These are phyloP conservation scores for Anthoceros angustus DNA, from an alignment of 225 moss, liverwort and hornwort genomes.

Conservation along the genomic window DNA sequence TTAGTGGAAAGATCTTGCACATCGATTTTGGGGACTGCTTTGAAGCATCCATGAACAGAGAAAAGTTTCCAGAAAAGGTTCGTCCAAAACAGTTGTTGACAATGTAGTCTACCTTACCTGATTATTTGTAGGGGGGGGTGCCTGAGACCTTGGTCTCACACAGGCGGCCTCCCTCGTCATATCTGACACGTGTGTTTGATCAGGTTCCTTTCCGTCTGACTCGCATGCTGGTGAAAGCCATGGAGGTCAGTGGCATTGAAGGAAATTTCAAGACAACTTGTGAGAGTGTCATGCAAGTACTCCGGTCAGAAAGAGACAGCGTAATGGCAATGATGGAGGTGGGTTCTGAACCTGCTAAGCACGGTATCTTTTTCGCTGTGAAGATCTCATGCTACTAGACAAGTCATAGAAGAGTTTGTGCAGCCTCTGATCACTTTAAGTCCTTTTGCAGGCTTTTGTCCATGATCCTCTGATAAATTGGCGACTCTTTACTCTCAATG, in stretches of 20 bases:
- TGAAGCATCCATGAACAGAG: slow-evolving; percentile 97
- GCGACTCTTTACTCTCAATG: slow-evolving; percentile 74
- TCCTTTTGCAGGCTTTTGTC: slow-evolving; percentile 54
- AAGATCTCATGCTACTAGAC: too few species aligned
- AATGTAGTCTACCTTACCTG: slow-evolving; percentile 1
- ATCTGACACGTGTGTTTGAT: not conserved
- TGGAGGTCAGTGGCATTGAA: slow-evolving; percentile 99
- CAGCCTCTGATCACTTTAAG: not conserved
- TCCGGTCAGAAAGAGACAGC: slow-evolving; percentile 91
- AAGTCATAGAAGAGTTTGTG: not conserved
- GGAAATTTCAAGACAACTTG: slow-evolving; percentile 96
- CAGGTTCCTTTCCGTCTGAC: slow-evolving; percentile 96
- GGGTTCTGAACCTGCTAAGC: not conserved
- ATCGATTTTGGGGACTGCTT: slow-evolving; percentile 99
- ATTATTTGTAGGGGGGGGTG: slow-evolving; percentile 6
- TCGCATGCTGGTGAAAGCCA: slow-evolving; percentile 98
- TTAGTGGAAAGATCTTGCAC: slow-evolving; percentile 92
- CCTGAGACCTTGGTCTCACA: not conserved
- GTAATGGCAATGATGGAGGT: slow-evolving; percentile 99
- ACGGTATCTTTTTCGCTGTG: not conserved
- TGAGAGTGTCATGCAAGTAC: slow-evolving; percentile 93
- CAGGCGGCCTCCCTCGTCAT: not conserved
- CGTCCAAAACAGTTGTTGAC: not conserved
- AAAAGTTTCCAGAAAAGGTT: slow-evolving; percentile 98
- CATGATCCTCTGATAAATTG: slow-evolving; percentile 98